Percentiles rank a stretch among this genome's conserved stretches.
These are phyloP conservation scores for Boletus rubroflammeus DNA, from an alignment of 768 basidiomycete genomes.

Conservation along the genomic window DNA sequence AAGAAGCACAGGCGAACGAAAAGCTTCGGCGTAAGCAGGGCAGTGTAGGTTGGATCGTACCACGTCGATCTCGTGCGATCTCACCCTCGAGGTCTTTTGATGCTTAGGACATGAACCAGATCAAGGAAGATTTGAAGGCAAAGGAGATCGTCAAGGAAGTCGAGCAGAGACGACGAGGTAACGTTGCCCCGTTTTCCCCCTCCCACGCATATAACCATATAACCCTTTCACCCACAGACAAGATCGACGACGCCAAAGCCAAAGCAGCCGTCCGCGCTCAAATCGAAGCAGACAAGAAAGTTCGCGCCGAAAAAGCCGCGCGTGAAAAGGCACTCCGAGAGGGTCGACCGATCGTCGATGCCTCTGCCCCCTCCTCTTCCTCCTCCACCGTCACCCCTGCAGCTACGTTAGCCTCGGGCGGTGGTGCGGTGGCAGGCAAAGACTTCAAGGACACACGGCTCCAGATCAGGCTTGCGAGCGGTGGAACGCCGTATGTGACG, in stretches of 20 bases:
- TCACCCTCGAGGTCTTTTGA: conserved; percentile 3
- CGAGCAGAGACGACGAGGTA: conserved; percentile 76
- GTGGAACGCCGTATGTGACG: conserved; percentile 74
- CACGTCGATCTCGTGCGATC: neutral
- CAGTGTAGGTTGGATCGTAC: conserved; percentile 43
- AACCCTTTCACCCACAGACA: conserved; percentile 51
- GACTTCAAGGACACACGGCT: conserved; percentile 87
- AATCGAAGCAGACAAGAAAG: conserved; percentile 91
- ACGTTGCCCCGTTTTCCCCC: neutral
- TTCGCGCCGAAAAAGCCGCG: conserved; percentile 82
- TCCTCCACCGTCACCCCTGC: conserved; percentile 34
- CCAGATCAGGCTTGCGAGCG: conserved; percentile 83
- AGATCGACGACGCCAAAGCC: conserved; percentile 83
- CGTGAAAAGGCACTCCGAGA: conserved; percentile 90
- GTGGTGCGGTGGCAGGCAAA: conserved; percentile 48
- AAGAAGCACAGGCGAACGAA: conserved; percentile 73
- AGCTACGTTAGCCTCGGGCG: conserved; percentile 32
- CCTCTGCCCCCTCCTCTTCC: conserved; percentile 19
- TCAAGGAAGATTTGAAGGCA: conserved; percentile 71
- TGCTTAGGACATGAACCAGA: conserved; percentile 59
- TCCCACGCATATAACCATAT: neutral
- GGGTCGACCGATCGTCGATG: conserved; percentile 49
- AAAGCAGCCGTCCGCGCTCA: conserved; percentile 86
- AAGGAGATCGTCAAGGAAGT: conserved; percentile 85
- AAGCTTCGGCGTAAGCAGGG: conserved; percentile 80